Percentiles rank a stretch among this genome's conserved stretches.
Evolutionary conservation across 805 yeast genomes (phyloP).

Genomic region (Wickerhamomyces canadensis): DNA sequence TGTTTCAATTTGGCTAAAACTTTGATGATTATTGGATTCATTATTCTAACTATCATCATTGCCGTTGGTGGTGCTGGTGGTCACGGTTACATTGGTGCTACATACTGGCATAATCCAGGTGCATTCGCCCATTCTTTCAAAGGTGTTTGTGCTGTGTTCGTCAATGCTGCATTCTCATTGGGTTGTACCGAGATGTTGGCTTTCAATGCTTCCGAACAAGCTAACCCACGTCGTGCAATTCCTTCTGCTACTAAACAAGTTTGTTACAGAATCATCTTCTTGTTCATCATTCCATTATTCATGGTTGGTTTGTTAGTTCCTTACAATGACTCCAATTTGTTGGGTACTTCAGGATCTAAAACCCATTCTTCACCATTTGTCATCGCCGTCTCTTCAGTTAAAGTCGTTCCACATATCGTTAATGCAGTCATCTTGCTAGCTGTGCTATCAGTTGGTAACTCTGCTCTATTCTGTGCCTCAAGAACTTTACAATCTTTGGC

Average conservation of each 20-base stretch:
- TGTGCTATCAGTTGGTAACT: slow-evolving; percentile 72
- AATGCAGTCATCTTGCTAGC: slow-evolving; percentile 71
- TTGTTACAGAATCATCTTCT: slow-evolving; percentile 55
- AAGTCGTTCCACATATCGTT: slow-evolving; percentile 64
- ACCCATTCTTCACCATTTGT: slow-evolving; percentile 70
- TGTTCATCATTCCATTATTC: slow-evolving; percentile 49
- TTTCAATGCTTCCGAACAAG: slow-evolving; percentile 62
- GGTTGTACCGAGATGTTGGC: slow-evolving; percentile 66
- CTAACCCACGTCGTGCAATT: slow-evolving; percentile 51
- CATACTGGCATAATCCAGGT: slow-evolving; percentile 57
- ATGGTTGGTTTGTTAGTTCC: slow-evolving; percentile 61
- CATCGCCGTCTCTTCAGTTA: slow-evolving; percentile 57
- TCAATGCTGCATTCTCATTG: slow-evolving; percentile 57
- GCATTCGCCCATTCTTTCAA: slow-evolving; percentile 40
- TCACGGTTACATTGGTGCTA: slow-evolving; percentile 55
- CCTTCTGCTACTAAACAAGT: slow-evolving; percentile 64
- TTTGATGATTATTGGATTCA: slow-evolving; percentile 53
- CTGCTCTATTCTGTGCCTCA: slow-evolving; percentile 69
- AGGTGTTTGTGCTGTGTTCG: slow-evolving; percentile 59
- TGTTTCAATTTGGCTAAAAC: slow-evolving; percentile 50
- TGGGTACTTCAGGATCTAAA: slow-evolving; percentile 46
- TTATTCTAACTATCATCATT: slow-evolving; percentile 48
- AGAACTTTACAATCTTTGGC: slow-evolving; percentile 65
- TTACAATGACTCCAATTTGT: slow-evolving; percentile 41
- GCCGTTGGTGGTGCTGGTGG: slow-evolving; percentile 54